Evolutionary conservation across 495 filamentous ascomycete species (phyloP).

Genomic region (Clavariopsis aquatica): DNA sequence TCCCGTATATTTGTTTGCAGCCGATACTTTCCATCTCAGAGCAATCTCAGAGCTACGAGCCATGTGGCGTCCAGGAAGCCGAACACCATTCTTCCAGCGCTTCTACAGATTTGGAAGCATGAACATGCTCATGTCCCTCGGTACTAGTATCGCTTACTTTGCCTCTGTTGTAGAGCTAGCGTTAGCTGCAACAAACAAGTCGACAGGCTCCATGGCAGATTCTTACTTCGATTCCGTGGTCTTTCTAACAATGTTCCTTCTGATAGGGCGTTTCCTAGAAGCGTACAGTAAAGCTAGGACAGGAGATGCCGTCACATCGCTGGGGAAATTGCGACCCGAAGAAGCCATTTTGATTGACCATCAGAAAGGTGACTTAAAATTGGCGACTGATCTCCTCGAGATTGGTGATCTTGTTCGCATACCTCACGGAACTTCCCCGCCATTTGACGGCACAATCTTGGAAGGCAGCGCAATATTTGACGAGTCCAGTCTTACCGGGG

Average conservation of each 20-base stretch:
- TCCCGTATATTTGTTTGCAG: constrained; percentile 85
- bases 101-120: constrained; percentile 96
- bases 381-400: constrained; percentile 76
- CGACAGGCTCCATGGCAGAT: constrained; percentile 29
- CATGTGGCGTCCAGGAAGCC: constrained; percentile 80
- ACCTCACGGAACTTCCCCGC: constrained; percentile 78
- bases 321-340: constrained; percentile 76
- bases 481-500: constrained; percentile 88
- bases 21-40: constrained; percentile 80
- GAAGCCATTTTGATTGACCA: constrained; percentile 70
- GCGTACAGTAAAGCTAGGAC: constrained; percentile 91
- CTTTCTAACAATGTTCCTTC: constrained; percentile 88
- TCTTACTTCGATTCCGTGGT: constrained; percentile 93
- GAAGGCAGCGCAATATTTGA: constrained; percentile 72
- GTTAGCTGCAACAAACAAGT: constrained; percentile 58
- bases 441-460: constrained; percentile 74
- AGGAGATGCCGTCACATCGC: constrained; percentile 79
- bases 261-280: constrained; percentile 78
- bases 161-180: constrained; percentile 79
- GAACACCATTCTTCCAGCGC: constrained; percentile 69
- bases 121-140: constrained; percentile 89
- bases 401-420: constrained; percentile 78
- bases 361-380: constrained; percentile 40
- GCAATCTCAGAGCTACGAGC: constrained; percentile 76
- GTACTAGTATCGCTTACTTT: constrained; percentile 86